phyloP scores from a whole-genome alignment of 2,329 filamentous ascomycete genomes.

The Epichloe uncinata region DNA sequence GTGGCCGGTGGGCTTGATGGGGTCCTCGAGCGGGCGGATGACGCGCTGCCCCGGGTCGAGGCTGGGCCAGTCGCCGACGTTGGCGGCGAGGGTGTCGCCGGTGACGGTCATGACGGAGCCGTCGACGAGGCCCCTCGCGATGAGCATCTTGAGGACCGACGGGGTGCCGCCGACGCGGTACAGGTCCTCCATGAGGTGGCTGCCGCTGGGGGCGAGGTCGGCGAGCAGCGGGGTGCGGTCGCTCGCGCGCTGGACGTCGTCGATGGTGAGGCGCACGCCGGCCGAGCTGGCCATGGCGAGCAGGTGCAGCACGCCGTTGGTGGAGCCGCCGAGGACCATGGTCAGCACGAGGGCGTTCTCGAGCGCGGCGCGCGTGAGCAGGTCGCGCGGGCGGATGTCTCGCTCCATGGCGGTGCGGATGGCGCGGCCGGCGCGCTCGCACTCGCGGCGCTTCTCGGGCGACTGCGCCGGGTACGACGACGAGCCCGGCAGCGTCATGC shows the following conservation, averaged over 20 bases:
- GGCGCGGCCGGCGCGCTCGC: conserved; percentile 63
- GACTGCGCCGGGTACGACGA: conserved; percentile 71
- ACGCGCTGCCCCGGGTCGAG: conserved; percentile 69
- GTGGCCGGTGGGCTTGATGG: conserved; percentile 75
- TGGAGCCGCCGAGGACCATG: conserved; percentile 83
- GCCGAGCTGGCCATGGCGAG: conserved; percentile 84
- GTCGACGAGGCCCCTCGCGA: conserved; percentile 62
- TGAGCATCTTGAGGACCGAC: conserved; percentile 72
- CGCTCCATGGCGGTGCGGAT: conserved; percentile 70
- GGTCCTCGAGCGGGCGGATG: conserved; percentile 63
- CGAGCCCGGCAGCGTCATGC: conserved; percentile 70
- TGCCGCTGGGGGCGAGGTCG: conserved; percentile 70
- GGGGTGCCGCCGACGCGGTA: conserved; percentile 73
- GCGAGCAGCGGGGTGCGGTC: conserved; percentile 79
- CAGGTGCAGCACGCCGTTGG: conserved; percentile 80
- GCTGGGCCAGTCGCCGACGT: conserved; percentile 63
- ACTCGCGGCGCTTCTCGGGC: conserved; percentile 77
- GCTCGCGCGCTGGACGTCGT: conserved; percentile 71
- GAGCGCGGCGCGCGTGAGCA: conserved; percentile 68
- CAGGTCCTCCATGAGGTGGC: conserved; percentile 79
- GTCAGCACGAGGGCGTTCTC: conserved; percentile 84
- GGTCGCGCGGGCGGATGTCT: conserved; percentile 67
- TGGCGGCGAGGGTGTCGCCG: conserved; percentile 70
- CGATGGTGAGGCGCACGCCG: conserved; percentile 60
- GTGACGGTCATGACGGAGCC: conserved; percentile 71